phyloP scores from a whole-genome alignment of 305 asterid species.

The Fraxinus paxiana region DNA sequence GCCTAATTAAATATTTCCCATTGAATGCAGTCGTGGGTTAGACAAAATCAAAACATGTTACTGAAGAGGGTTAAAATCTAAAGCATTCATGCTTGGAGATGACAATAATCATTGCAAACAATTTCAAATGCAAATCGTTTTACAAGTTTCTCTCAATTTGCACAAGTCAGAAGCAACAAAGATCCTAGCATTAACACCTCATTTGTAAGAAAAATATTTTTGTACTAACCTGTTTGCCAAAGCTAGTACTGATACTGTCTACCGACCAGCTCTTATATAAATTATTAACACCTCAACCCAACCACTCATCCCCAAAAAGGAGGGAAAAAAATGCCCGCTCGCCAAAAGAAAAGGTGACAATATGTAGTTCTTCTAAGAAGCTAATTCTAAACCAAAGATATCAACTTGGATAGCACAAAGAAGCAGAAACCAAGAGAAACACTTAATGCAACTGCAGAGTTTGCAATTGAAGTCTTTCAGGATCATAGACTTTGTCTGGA shows the following conservation, averaged over 20 bases:
- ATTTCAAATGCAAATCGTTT: constrained; percentile 15
- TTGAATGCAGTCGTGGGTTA: constrained; percentile 11
- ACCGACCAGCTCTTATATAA: neutral
- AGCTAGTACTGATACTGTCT: neutral
- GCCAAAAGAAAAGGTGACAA: neutral
- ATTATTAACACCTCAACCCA: neutral
- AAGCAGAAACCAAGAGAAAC: constrained; percentile 5
- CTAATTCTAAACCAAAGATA: neutral
- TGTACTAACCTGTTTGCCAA: neutral
- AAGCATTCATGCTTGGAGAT: constrained; percentile 9
- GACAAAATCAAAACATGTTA: constrained; percentile 11
- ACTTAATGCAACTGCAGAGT: constrained; percentile 4
- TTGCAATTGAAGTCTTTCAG: constrained; percentile 11
- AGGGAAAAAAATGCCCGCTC: neutral
- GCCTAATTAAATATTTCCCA: constrained; percentile 47
- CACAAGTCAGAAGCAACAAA: neutral
- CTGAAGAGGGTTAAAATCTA: neutral
- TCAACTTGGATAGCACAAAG: neutral
- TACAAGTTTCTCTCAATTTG: neutral
- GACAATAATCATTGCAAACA: neutral
- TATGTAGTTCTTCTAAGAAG: neutral
- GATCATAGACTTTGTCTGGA: neutral
- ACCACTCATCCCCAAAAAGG: neutral
- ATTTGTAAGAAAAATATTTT: neutral
- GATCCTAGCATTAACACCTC: neutral